Evolutionary conservation across 805 yeast genomes (phyloP).

Genomic region (Candida schatavii): DNA sequence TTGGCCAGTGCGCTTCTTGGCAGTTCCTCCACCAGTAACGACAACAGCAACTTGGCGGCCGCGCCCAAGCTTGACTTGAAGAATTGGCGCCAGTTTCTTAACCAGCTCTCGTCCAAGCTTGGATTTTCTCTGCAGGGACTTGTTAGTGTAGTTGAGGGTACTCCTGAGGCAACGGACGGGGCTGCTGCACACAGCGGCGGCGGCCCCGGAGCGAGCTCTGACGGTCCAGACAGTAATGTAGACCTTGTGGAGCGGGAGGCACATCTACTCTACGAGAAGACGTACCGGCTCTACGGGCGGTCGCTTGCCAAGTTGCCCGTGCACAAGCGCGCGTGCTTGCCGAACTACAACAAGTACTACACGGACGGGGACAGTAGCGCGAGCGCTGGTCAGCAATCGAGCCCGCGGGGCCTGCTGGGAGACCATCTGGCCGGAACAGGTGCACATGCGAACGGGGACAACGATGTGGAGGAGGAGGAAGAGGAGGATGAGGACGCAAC

Average conservation of each 20-base stretch:
- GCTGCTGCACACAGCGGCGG: too few species aligned
- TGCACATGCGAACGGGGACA: not conserved
- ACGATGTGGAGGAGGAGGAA: conserved; percentile 5
- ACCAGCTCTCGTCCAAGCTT: conserved; percentile 30
- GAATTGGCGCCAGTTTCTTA: conserved; percentile 34
- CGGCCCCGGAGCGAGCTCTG: too few species aligned
- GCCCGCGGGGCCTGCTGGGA: too few species aligned
- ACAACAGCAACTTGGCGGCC: conserved; percentile 6
- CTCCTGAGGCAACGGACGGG: not conserved
- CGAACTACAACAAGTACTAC: conserved; percentile 32
- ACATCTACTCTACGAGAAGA: conserved; percentile 30
- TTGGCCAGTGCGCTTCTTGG: conserved; percentile 23
- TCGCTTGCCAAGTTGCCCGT: conserved; percentile 34
- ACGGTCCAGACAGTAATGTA: conserved; percentile 1
- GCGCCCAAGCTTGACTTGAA: conserved; percentile 26
- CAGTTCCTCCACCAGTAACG: conserved; percentile 21
- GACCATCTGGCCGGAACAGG: too few species aligned
- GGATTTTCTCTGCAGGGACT: conserved; percentile 33
- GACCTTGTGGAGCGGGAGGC: conserved; percentile 28
- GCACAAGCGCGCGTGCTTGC: conserved; percentile 38
- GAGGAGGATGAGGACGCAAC: conserved; percentile 19
- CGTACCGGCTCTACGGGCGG: conserved; percentile 38
- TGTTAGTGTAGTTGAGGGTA: conserved; percentile 20
- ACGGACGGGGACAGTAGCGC: conserved; percentile 6
- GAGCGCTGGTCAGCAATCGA: not conserved